These are phyloP conservation scores for Salisapilia sapeloensis DNA, from an alignment of 352 stramenopile species.

Conservation along the genomic window DNA sequence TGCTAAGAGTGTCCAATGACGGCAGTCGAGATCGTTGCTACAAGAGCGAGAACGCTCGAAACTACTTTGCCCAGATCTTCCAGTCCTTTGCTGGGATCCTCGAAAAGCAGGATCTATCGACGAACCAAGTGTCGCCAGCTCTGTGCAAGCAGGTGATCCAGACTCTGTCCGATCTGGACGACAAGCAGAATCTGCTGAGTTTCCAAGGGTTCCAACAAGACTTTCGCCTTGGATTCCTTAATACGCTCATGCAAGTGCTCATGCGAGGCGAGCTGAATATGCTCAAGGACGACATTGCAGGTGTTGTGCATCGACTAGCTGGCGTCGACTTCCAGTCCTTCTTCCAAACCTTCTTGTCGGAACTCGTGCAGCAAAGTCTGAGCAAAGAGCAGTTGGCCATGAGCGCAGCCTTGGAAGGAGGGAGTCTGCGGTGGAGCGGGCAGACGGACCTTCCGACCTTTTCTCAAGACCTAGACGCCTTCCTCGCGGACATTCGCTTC, in stretches of 20 bases:
- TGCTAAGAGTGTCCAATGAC: slow-evolving; percentile 15
- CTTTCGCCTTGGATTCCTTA: slow-evolving; percentile 55
- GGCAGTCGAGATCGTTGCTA: slow-evolving; percentile 38
- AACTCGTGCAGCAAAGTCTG: slow-evolving; percentile 50
- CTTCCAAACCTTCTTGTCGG: slow-evolving; percentile 43
- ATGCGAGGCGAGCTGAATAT: slow-evolving; percentile 66
- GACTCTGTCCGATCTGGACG: slow-evolving; percentile 46
- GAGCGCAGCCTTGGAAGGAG: slow-evolving; percentile 18
- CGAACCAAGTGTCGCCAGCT: slow-evolving; percentile 9
- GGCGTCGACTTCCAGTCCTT: slow-evolving; percentile 62
- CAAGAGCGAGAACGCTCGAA: slow-evolving; percentile 37
- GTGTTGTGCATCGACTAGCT: slow-evolving; percentile 47
- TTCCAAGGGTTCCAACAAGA: slow-evolving; percentile 62
- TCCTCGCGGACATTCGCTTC: slow-evolving; percentile 64
- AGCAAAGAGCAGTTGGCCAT: slow-evolving; percentile 28
- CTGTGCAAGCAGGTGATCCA: slow-evolving; percentile 60
- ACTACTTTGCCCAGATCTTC: slow-evolving; percentile 66
- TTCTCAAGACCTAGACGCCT: slow-evolving; percentile 41
- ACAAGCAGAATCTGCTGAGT: slow-evolving; percentile 37
- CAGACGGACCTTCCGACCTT: slow-evolving; percentile 65
- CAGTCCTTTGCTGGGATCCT: slow-evolving; percentile 48
- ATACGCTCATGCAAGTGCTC: slow-evolving; percentile 61
- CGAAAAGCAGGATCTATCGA: slow-evolving; percentile 9
- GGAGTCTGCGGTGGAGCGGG: slow-evolving; percentile 55
- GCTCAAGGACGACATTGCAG: slow-evolving; percentile 57